Base-by-base conservation (phyloP, 805 yeast genomes). In the Ascoidea asiatica region DNA sequence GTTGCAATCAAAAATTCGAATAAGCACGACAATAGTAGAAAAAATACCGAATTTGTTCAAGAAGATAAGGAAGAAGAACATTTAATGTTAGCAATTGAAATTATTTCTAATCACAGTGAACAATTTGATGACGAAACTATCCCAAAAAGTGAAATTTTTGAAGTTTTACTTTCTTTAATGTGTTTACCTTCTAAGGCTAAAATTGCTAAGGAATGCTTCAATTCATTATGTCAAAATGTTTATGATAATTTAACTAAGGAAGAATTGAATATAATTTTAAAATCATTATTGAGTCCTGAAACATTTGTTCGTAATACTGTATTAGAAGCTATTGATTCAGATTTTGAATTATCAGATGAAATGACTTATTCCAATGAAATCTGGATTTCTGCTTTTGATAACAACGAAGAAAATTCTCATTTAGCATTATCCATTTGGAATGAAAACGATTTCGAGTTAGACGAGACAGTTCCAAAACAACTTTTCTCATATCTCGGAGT, bases 61-160 rank as follows among this genome's bases (percentile, higher is more conserved):
- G 95, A 85, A 58, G 86, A 79, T 52, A 79, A 79, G n/a, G 88
- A 83, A 56, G 96, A 89, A 59, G 97, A 88, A 57, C 90, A 85
- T 53, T 65, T 88, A 42, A 60, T 83, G 42, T 64, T 90, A 46
- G 82, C 90, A 0, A 61, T 89, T 53, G 94, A 85, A 54, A 77
- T 88, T 38, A 66, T 90, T 45, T 68, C 78, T 38, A 71, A 72
- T 2, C 89, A 83, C 54, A 72, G 80, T 19, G 88, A 78, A 50
- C 70, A 69, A 13, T 81, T 92, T 56, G 77, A 72, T 51, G 79
- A 81, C 54, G 68, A 69, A 0, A 59, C 74, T 1, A 76, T 85
- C 46, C 94, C 95, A 18, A 75, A 97, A 56, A 63, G 68, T 4
- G 70, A 74, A 4, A 73, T 87, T 36, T 62, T 90, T 46, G 62